phyloP scores from a whole-genome alignment of 2,329 filamentous ascomycete species.

The Pleurostoma richardsiae region DNA sequence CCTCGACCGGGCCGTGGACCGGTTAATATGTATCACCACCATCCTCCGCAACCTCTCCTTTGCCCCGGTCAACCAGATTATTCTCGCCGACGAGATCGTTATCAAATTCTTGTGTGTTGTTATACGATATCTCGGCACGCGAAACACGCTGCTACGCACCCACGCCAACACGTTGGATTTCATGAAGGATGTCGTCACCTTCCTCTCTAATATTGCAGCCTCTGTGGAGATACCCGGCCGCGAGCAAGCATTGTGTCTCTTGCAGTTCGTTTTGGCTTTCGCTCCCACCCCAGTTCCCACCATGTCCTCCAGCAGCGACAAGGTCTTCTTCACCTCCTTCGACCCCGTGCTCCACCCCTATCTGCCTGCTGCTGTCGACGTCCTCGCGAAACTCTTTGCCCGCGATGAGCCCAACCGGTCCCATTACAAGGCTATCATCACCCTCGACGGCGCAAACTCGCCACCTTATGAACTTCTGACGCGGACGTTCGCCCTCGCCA shows the following conservation, averaged over 20 bases:
- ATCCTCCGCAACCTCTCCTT: conserved; percentile 93
- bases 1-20: conserved; percentile 80
- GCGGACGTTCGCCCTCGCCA: conserved; percentile 78
- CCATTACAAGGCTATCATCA: conserved; percentile 78
- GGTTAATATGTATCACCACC: conserved; percentile 84
- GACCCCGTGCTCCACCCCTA: conserved; percentile 81
- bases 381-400: conserved; percentile 84
- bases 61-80: conserved; percentile 64
- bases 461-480: conserved; percentile 78
- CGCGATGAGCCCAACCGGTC: conserved; percentile 89
- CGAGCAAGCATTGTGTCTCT: conserved; percentile 79
- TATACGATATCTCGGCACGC: conserved; percentile 82
- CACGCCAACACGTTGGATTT: conserved; percentile 87
- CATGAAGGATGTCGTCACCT: conserved; percentile 90
- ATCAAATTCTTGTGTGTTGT: conserved; percentile 80
- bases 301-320: conserved; percentile 34
- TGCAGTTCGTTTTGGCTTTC: conserved; percentile 89
- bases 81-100: conserved; percentile 71
- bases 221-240: conserved; percentile 75
- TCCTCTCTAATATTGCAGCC: conserved; percentile 83
- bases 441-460: conserved; percentile 59
- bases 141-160: conserved; percentile 78
- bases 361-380: conserved; percentile 83
- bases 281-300: conserved; percentile 72
- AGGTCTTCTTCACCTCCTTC: conserved; percentile 74